Conservation (phyloP, 345 rosid genomes). For the Citrus glauca region DNA sequence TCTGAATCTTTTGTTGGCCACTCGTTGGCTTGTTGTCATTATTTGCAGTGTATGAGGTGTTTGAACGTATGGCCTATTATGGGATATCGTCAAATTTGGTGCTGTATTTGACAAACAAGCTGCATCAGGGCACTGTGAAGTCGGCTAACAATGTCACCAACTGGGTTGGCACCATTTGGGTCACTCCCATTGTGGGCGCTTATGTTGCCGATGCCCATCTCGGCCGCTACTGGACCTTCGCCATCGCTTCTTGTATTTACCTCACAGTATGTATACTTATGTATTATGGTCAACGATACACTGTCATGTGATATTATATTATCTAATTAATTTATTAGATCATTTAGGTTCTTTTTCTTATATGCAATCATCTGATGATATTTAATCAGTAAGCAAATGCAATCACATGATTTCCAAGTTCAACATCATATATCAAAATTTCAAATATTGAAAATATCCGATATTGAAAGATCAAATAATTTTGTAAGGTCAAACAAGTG, state of each 20-base stretch:
- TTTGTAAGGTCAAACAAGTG: background rate
- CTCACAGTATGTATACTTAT: constrained; percentile 35
- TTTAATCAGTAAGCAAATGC: background rate
- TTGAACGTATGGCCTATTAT: constrained; percentile 87
- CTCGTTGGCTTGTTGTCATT: background rate
- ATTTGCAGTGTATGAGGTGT: constrained; percentile 66
- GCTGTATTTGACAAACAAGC: no score
- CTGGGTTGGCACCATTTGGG: constrained; percentile 86
- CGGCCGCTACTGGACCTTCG: constrained; percentile 90
- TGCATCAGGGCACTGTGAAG: no score
- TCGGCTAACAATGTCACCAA: constrained; percentile 91
- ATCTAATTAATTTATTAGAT: no score
- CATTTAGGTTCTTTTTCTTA: no score
- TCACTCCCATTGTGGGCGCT: constrained; percentile 90
- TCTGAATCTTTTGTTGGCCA: background rate
- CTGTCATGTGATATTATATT: no score
- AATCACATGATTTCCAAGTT: no score
- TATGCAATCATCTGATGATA: no score
- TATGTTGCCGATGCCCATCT: constrained; percentile 79
- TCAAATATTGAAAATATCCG: no score
- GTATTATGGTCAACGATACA: no score
- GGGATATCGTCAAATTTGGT: constrained; percentile 82
- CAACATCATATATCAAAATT: no score
- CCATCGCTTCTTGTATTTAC: constrained; percentile 50
- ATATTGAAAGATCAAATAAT: background rate